phyloP scores from a whole-genome alignment of 495 filamentous ascomycete genomes.

The Podospora tetraspora region DNA sequence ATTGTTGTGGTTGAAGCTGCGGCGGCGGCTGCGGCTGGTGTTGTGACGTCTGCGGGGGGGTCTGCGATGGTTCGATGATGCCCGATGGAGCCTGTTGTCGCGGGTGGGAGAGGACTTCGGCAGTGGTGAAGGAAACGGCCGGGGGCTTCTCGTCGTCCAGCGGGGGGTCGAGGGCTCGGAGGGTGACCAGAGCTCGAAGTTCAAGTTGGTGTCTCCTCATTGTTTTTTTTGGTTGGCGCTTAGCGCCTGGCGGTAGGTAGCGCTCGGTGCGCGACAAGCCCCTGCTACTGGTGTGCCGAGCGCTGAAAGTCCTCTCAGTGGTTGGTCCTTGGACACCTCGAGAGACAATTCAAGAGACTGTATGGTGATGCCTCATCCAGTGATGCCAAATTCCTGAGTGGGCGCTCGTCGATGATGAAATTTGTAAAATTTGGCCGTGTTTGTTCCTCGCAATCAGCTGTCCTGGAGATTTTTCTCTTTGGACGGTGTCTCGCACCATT shows the following conservation, averaged over 20 bases:
- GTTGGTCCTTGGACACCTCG: background rate
- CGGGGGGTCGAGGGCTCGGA: conserved; percentile 14
- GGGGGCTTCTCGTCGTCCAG: conserved; percentile 8
- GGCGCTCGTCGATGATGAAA: background rate
- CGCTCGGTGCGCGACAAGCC: background rate
- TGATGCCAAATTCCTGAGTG: background rate
- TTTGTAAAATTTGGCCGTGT: background rate
- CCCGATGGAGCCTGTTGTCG: conserved; percentile 7
- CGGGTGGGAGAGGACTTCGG: conserved; percentile 8
- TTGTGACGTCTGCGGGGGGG: conserved; percentile 9
- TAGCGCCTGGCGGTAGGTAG: background rate
- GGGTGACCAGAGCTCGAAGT: background rate
- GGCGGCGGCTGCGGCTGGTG: conserved; percentile 12
- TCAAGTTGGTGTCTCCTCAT: background rate
- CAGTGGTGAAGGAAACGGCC: conserved; percentile 1
- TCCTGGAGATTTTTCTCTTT: background rate
- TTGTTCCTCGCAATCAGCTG: background rate
- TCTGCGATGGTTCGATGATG: conserved; percentile 2
- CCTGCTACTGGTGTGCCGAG: background rate
- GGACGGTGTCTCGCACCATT: background rate
- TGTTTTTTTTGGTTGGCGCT: background rate
- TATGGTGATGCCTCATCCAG: background rate
- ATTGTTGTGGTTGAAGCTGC: conserved; percentile 8
- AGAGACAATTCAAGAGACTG: background rate
- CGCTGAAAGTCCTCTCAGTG: background rate